Evolutionary conservation across 495 filamentous ascomycete genomes (phyloP).

Genomic region (Penicillium goetzii): DNA sequence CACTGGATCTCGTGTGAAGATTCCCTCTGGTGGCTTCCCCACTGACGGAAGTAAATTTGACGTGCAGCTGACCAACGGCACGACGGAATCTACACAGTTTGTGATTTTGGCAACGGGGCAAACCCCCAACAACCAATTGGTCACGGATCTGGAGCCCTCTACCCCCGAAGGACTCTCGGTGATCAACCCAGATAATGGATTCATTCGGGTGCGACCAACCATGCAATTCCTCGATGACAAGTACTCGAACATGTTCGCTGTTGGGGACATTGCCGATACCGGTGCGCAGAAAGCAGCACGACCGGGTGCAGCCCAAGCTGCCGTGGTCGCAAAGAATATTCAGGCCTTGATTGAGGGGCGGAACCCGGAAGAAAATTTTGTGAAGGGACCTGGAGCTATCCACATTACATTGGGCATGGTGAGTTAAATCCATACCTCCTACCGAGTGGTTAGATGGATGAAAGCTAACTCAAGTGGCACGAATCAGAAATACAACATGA

Average conservation of each 20-base stretch:
- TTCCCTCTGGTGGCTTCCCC: constrained; percentile 39
- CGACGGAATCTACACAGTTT: constrained; percentile 39
- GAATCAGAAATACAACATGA: constrained; percentile 49
- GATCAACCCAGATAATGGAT: constrained; percentile 50
- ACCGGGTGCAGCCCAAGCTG: constrained; percentile 55
- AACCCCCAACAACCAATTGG: constrained; percentile 56
- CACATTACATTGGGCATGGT: constrained; percentile 59
- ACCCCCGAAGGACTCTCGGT: constrained; percentile 35
- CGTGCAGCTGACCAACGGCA: constrained; percentile 42
- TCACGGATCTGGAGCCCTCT: constrained; percentile 46
- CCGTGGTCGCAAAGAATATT: constrained; percentile 58
- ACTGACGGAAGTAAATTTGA: constrained; percentile 33
- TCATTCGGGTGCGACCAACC: constrained; percentile 57
- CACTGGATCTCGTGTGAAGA: constrained; percentile 39
- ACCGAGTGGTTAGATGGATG: not conserved
- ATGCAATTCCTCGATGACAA: constrained; percentile 56
- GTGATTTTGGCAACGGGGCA: constrained; percentile 61
- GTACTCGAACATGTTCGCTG: constrained; percentile 57
- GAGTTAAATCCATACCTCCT: constrained; percentile 17
- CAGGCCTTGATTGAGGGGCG: constrained; percentile 46
- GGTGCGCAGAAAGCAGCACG: constrained; percentile 59
- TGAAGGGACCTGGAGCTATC: constrained; percentile 45
- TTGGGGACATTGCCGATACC: constrained; percentile 66
- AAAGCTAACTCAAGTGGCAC: not conserved
- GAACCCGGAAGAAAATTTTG: constrained; percentile 35